Evolutionary conservation across 2,329 filamentous ascomycete species (phyloP).

Genomic region (Dactylellina sp.): DNA sequence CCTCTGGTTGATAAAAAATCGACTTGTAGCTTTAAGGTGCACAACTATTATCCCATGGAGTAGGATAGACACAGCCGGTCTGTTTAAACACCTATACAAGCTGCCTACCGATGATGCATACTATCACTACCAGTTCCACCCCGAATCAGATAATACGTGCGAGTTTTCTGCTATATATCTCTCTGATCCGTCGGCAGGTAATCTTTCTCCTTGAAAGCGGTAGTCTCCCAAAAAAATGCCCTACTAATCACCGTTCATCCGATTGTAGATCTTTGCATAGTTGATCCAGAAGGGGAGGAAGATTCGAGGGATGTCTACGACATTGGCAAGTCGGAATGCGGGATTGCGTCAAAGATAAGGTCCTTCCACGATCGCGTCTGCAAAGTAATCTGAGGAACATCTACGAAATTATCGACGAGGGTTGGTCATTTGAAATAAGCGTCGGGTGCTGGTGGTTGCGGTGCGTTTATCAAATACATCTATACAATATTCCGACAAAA

Average conservation of each 20-base stretch:
- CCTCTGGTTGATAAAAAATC: constrained; percentile 19
- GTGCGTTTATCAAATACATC: no score
- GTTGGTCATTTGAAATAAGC: no score
- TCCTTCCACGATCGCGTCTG: constrained; percentile 8
- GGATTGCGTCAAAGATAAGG: constrained; percentile 9
- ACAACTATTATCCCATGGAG: constrained; percentile 26
- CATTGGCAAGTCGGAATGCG: constrained; percentile 30
- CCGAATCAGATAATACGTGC: background rate
- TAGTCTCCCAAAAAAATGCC: no score
- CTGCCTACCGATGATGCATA: constrained; percentile 25
- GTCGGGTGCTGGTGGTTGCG: no score
- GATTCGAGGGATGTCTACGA: background rate
- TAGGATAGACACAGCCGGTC: constrained; percentile 17
- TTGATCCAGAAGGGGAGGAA: constrained; percentile 10
- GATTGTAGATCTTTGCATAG: constrained; percentile 14
- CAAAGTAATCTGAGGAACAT: background rate
- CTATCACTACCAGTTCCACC: constrained; percentile 27
- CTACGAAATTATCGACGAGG: background rate
- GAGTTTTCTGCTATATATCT: constrained; percentile 31
- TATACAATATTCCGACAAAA: no score
- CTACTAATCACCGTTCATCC: no score
- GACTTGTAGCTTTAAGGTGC: constrained; percentile 16
- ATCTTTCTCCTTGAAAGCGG: no score
- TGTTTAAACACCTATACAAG: constrained; percentile 27
- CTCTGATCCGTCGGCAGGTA: constrained; percentile 22